Percentiles rank a stretch among this genome's conserved stretches.
Evolutionary conservation across 2,329 filamentous ascomycete genomes (phyloP).

Genomic region (Penicillium hesseltinei): DNA sequence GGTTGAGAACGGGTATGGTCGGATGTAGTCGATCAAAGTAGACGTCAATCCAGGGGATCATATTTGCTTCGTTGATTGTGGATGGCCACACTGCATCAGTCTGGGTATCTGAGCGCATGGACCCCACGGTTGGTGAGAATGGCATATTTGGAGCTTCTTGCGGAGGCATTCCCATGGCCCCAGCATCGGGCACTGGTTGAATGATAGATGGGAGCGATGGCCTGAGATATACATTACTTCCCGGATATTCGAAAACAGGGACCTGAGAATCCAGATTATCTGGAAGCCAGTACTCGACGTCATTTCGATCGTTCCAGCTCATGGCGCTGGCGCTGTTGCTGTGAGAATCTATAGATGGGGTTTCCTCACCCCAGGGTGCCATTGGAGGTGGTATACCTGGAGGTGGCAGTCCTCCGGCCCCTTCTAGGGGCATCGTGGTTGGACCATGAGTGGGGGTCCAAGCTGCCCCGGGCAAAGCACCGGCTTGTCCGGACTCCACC

Average conservation of each 20-base stretch:
- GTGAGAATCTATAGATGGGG: constrained; percentile 22
- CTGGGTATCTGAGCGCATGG: constrained; percentile 21
- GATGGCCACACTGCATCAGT: constrained; percentile 37
- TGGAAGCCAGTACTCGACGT: constrained; percentile 38
- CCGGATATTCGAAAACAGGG: constrained; percentile 33
- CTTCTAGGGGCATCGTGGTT: constrained; percentile 23
- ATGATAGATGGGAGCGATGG: constrained; percentile 37
- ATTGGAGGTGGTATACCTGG: constrained; percentile 19
- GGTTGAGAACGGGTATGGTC: constrained; percentile 43
- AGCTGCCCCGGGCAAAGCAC: constrained; percentile 21
- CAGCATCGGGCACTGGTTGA: constrained; percentile 22
- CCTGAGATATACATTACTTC: constrained; percentile 39
- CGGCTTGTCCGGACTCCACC: constrained; percentile 19
- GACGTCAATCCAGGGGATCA: constrained; percentile 45
- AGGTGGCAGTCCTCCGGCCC: constrained; percentile 18
- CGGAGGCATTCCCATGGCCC: constrained; percentile 20
- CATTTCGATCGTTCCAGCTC: constrained; percentile 30
- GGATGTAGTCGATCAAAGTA: constrained; percentile 47
- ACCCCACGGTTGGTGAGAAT: constrained; percentile 20
- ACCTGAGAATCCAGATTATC: constrained; percentile 36
- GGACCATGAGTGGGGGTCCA: constrained; percentile 23
- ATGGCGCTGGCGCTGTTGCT: constrained; percentile 19
- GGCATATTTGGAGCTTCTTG: constrained; percentile 20
- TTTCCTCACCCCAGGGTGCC: constrained; percentile 25
- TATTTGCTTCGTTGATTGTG: constrained; percentile 41